Conservation (phyloP, 345 rosid genomes). For the Euphorbia peplus region DNA sequence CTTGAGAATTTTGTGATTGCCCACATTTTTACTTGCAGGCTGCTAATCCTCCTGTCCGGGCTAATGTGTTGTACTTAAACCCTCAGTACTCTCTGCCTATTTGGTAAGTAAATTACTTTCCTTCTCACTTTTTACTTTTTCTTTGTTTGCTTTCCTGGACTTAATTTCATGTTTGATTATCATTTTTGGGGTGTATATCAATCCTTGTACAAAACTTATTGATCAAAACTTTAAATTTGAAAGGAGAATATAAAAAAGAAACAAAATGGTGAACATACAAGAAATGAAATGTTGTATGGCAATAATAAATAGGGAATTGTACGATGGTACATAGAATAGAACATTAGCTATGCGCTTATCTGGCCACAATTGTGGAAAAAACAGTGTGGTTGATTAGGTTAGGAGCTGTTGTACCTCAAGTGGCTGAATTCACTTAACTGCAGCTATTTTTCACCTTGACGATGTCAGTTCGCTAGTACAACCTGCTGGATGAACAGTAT, state of each 20-base stretch:
- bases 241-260: neutral
- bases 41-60: constrained; percentile 88
- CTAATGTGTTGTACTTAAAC: constrained; percentile 73
- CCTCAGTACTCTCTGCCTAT: constrained; percentile 63
- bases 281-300: too few relatives aligned
- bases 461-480: neutral
- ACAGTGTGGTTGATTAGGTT: constrained; percentile 5
- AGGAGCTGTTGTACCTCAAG: neutral
- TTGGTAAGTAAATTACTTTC: constrained; percentile 56
- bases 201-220: neutral
- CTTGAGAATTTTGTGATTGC: constrained; percentile 5
- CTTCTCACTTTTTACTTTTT: constrained; percentile 8
- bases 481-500: neutral
- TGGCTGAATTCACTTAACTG: neutral
- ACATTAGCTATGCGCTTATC: neutral
- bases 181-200: constrained; percentile 1
- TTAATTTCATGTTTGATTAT: neutral
- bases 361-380: neutral
- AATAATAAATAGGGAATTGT: too few relatives aligned
- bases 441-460: neutral
- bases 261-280: neutral
- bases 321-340: too few relatives aligned
- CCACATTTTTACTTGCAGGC: constrained; percentile 40
- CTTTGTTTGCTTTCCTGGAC: neutral
- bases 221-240: neutral